Conservation (phyloP, 768 basidiomycete species). For the Suillus decipiens region DNA sequence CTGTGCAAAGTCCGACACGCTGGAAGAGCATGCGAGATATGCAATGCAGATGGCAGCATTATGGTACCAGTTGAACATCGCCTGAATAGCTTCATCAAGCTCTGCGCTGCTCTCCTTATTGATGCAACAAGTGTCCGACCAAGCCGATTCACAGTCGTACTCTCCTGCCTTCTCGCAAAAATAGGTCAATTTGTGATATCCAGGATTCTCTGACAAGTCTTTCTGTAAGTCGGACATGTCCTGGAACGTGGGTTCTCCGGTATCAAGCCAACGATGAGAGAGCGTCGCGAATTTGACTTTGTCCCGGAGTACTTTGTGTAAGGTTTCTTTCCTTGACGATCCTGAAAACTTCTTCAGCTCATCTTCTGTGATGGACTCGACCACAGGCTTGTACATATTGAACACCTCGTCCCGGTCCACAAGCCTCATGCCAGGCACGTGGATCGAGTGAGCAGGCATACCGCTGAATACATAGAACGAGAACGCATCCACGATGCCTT, state of each 20-base stretch:
- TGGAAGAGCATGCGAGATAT: slow-evolving; percentile 19
- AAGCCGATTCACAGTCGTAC: slow-evolving; percentile 22
- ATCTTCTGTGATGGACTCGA: slow-evolving; percentile 8
- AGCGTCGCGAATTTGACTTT: slow-evolving; percentile 9
- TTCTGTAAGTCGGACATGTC: slow-evolving; percentile 11
- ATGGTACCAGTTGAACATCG: slow-evolving; percentile 32
- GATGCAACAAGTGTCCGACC: slow-evolving; percentile 26
- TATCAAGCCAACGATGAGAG: slow-evolving; percentile 24
- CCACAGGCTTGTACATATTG: neutral
- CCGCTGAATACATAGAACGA: slow-evolving; percentile 19
- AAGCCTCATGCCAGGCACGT: slow-evolving; percentile 20
- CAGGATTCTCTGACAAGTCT: too few relatives aligned
- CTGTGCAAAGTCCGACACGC: slow-evolving; percentile 13
- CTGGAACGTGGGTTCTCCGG: slow-evolving; percentile 18
- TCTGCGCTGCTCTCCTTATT: slow-evolving; percentile 31
- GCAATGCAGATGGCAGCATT: slow-evolving; percentile 25
- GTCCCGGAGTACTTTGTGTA: neutral
- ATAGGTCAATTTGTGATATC: too few relatives aligned
- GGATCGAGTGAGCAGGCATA: slow-evolving; percentile 21
- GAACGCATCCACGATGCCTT: slow-evolving; percentile 2
- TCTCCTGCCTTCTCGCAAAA: slow-evolving; percentile 23
- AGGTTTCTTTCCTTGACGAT: neutral
- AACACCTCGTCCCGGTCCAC: slow-evolving; percentile 13
- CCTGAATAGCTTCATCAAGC: slow-evolving; percentile 31
- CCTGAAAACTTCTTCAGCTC: slow-evolving; percentile 5